These are phyloP conservation scores for Hymenoscyphus scutula DNA, from an alignment of 2,329 filamentous ascomycete genomes.

Conservation along the genomic window DNA sequence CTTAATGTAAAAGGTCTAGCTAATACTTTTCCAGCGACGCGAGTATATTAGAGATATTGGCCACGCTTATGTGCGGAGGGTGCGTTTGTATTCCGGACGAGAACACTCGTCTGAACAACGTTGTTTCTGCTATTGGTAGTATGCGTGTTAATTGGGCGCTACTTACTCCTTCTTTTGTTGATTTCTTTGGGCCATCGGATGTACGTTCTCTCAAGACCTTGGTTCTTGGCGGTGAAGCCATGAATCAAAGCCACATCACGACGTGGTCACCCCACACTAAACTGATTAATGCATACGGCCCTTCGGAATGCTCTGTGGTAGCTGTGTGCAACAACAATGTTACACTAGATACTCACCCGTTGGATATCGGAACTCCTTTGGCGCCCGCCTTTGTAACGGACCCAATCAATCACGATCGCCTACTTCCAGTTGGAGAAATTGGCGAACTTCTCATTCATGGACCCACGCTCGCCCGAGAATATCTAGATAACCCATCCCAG, in stretches of 20 bases:
- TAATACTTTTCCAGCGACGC: conserved; percentile 14
- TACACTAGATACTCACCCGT: conserved; percentile 15
- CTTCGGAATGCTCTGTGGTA: conserved; percentile 65
- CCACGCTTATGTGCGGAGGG: conserved; percentile 23
- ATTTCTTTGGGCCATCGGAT: conserved; percentile 81
- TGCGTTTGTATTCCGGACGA: conserved; percentile 28
- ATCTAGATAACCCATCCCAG: conserved; percentile 57
- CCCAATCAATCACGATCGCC: conserved; percentile 17
- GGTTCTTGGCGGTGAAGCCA: conserved; percentile 88
- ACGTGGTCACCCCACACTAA: conserved; percentile 38
- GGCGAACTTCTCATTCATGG: conserved; percentile 39
- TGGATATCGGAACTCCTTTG: not conserved
- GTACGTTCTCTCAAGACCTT: conserved; percentile 66
- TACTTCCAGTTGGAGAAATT: conserved; percentile 26
- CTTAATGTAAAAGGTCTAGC: not conserved
- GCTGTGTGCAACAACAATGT: conserved; percentile 12
- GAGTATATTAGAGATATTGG: conserved; percentile 23
- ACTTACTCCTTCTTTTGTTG: conserved; percentile 38
- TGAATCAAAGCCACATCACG: conserved; percentile 53
- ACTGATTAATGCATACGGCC: conserved; percentile 62
- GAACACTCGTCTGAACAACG: conserved; percentile 21
- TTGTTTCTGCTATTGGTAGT: conserved; percentile 18
- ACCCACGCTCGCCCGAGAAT: conserved; percentile 59
- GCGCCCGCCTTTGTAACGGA: conserved; percentile 12
- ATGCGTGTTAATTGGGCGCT: conserved; percentile 23